These are phyloP conservation scores for Skeletonema grethae DNA, from an alignment of 108 stramenopile species.

Conservation along the genomic window DNA sequence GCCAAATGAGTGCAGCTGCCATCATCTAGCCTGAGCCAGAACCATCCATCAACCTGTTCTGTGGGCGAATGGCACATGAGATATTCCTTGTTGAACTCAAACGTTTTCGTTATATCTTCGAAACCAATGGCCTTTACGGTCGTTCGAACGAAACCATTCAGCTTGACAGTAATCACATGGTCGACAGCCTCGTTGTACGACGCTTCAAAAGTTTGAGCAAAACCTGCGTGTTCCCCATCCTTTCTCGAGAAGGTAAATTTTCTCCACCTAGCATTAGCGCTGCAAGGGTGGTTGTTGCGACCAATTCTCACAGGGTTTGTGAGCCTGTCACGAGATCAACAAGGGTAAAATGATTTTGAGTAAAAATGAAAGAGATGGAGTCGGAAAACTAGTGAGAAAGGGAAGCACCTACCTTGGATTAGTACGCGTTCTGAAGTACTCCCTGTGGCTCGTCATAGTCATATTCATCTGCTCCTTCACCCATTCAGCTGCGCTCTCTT, in stretches of 20 bases:
- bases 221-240: slow-evolving; percentile 22
- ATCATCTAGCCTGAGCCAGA: slow-evolving; percentile 27
- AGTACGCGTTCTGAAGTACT: slow-evolving; percentile 46
- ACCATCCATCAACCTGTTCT: slow-evolving; percentile 12
- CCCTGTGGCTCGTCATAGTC: slow-evolving; percentile 46
- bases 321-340: slow-evolving; percentile 16
- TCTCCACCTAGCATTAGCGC: slow-evolving; percentile 40
- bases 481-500: slow-evolving; percentile 25
- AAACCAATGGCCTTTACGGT: slow-evolving; percentile 29
- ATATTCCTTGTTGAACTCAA: slow-evolving; percentile 49
- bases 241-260: slow-evolving; percentile 38
- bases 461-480: slow-evolving; percentile 40
- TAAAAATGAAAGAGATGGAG: slow-evolving; percentile 31
- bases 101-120: slow-evolving; percentile 9
- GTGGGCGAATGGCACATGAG: slow-evolving; percentile 22
- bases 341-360: neutral
- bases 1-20: slow-evolving; percentile 27
- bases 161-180: slow-evolving; percentile 35
- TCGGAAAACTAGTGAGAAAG: slow-evolving; percentile 18
- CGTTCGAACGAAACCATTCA: slow-evolving; percentile 48
- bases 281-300: slow-evolving; percentile 54
- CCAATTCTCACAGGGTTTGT: slow-evolving; percentile 32
- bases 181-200: slow-evolving; percentile 15
- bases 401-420: slow-evolving; percentile 47
- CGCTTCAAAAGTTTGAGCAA: slow-evolving; percentile 19